Evolutionary conservation across 805 yeast species (phyloP).

Genomic region (Wickerhamiella sorbophila): DNA sequence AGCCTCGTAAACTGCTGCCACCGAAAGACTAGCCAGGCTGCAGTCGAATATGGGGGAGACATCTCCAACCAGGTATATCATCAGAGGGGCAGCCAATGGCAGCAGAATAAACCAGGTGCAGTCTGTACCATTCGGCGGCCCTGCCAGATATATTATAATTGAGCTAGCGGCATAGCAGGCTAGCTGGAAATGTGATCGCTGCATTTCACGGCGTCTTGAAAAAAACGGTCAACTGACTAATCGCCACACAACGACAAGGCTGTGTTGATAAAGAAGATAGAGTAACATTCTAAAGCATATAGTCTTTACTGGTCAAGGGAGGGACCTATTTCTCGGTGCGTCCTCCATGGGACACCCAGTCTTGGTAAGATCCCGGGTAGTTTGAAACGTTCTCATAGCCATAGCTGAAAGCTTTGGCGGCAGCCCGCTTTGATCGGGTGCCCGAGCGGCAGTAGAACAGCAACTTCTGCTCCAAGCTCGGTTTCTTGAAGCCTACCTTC

Average conservation of each 20-base stretch:
- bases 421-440: neutral
- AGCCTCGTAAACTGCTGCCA: neutral
- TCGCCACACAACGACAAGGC: no score
- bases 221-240: no score
- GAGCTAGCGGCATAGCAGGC: neutral
- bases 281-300: no score
- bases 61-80: neutral
- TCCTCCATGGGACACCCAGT: neutral
- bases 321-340: neutral
- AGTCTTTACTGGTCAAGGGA: no score
- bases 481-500: neutral
- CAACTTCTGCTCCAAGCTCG: neutral
- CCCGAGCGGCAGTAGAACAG: neutral
- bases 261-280: no score
- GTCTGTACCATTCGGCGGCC: neutral
- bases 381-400: neutral
- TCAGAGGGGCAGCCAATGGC: neutral
- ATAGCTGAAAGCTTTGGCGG: neutral
- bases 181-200: neutral
- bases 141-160: neutral
- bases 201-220: no score
- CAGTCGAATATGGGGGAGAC: neutral
- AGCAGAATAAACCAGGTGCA: neutral
- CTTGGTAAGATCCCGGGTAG: neutral
- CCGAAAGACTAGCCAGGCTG: neutral